Conservation (phyloP, 2,329 filamentous ascomycete genomes). For the Aspergillus awamori region DNA sequence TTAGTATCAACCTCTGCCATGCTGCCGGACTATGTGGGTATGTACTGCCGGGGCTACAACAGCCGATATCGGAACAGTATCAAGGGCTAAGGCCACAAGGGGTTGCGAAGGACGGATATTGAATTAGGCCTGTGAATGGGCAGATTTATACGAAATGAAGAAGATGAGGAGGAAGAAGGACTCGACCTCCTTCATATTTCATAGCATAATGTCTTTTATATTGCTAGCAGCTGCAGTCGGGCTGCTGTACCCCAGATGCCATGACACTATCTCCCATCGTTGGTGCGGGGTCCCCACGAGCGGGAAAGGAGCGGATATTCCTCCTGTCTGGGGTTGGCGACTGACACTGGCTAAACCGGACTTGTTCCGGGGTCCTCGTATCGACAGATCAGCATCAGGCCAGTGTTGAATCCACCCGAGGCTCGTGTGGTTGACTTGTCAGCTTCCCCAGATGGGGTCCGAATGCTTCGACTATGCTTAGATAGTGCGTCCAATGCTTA, state of each 20-base stretch:
- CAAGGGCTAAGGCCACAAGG: neutral
- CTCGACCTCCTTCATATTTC: too few species aligned
- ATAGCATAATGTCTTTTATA: neutral
- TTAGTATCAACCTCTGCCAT: conserved; percentile 15
- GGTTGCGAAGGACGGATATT: neutral
- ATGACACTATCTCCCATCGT: neutral
- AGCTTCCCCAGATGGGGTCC: too few species aligned
- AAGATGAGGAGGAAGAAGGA: too few species aligned
- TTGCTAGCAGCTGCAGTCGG: neutral
- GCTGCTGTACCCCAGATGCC: neutral
- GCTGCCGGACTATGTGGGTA: neutral
- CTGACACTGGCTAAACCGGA: neutral
- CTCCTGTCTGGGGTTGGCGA: neutral
- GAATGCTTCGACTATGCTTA: too few species aligned
- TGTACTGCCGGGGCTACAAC: neutral
- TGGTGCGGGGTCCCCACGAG: neutral
- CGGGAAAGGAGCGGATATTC: neutral
- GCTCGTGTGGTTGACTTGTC: too few species aligned
- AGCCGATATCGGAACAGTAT: neutral
- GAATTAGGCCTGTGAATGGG: too few species aligned
- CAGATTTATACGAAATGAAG: too few species aligned
- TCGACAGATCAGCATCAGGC: too few species aligned
- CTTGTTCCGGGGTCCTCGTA: too few species aligned
- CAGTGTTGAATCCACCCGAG: too few species aligned
- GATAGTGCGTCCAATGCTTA: too few species aligned